Percentiles rank a stretch among this genome's conserved stretches.
Evolutionary conservation across 805 yeast species (phyloP).

Genomic region (Metschnikowia bowlesiae): DNA sequence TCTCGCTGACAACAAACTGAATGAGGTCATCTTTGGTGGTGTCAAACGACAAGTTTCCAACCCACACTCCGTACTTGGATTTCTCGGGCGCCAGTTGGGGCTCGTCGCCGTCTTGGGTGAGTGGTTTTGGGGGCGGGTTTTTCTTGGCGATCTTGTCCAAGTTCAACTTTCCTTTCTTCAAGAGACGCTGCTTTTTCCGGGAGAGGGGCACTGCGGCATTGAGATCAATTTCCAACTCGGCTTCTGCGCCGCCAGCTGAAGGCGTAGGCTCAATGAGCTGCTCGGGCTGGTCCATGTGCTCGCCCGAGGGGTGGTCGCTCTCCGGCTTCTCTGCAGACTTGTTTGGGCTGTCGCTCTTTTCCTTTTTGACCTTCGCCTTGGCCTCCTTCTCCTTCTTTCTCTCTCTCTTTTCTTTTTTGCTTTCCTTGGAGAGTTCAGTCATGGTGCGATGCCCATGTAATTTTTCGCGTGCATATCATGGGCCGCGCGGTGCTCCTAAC

Average conservation of each 20-base stretch:
- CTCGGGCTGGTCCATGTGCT: neutral
- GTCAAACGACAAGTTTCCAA: conserved; percentile 86
- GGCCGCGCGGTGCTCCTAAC: neutral
- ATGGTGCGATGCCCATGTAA: conserved; percentile 13
- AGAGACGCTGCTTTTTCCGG: conserved; percentile 81
- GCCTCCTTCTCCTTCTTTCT: conserved; percentile 21
- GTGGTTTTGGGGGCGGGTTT: conserved; percentile 39
- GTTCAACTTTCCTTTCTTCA: conserved; percentile 77
- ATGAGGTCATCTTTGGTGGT: conserved; percentile 71
- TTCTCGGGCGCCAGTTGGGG: conserved; percentile 29
- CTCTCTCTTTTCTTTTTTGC: conserved; percentile 22
- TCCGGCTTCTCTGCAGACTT: neutral
- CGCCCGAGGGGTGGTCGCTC: too few species aligned
- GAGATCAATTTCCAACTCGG: conserved; percentile 64
- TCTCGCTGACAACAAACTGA: conserved; percentile 59
- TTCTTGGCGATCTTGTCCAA: conserved; percentile 48
- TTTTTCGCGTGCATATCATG: conserved; percentile 1
- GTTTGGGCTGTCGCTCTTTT: neutral
- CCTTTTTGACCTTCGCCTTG: conserved; percentile 15
- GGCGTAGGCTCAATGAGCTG: too few species aligned
- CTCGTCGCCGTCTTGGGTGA: conserved; percentile 24
- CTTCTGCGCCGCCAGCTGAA: neutral
- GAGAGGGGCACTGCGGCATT: conserved; percentile 60
- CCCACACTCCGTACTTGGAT: conserved; percentile 80
- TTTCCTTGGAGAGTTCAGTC: conserved; percentile 13